These are phyloP conservation scores for Megacollybia marginata DNA, from an alignment of 768 basidiomycete genomes.

Conservation along the genomic window DNA sequence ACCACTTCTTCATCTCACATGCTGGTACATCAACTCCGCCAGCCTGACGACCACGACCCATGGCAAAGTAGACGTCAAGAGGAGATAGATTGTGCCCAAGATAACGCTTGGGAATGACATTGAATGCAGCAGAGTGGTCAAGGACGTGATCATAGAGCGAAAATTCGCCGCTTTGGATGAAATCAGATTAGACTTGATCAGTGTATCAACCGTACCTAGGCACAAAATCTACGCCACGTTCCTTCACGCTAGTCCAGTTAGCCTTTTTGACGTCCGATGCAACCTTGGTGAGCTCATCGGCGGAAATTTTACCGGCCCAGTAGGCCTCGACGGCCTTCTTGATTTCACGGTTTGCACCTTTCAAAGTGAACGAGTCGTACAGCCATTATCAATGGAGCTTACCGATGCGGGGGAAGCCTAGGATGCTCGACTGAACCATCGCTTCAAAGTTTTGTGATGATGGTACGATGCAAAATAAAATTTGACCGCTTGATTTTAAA, in stretches of 20 bases:
- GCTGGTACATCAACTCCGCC: conserved; percentile 94
- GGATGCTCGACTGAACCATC: conserved; percentile 80
- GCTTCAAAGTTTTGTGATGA: conserved; percentile 16
- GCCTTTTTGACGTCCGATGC: conserved; percentile 84
- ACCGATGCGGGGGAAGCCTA: conserved; percentile 92
- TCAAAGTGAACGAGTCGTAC: not conserved
- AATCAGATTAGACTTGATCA: not conserved
- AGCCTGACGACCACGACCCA: conserved; percentile 97
- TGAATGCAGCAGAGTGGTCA: conserved; percentile 94
- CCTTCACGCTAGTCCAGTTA: conserved; percentile 84
- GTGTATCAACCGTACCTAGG: conserved; percentile 60
- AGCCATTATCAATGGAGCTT: not conserved
- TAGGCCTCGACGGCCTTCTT: conserved; percentile 99
- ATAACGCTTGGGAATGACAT: conserved; percentile 95
- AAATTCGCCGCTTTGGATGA: conserved; percentile 78
- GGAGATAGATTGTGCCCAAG: conserved; percentile 75
- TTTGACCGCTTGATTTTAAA: not conserved
- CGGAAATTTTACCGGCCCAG: conserved; percentile 90
- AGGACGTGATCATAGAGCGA: conserved; percentile 98
- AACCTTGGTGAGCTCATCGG: conserved; percentile 79
- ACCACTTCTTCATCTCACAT: conserved; percentile 99
- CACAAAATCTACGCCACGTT: conserved; percentile 79
- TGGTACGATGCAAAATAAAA: conserved; percentile 18
- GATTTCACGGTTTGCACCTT: conserved; percentile 85
- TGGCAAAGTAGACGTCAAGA: conserved; percentile 96